Evolutionary conservation across 768 basidiomycete genomes (phyloP), one percentile per base, ranked within the genome.

Genomic region (Glaciozyma antarctica): DNA sequence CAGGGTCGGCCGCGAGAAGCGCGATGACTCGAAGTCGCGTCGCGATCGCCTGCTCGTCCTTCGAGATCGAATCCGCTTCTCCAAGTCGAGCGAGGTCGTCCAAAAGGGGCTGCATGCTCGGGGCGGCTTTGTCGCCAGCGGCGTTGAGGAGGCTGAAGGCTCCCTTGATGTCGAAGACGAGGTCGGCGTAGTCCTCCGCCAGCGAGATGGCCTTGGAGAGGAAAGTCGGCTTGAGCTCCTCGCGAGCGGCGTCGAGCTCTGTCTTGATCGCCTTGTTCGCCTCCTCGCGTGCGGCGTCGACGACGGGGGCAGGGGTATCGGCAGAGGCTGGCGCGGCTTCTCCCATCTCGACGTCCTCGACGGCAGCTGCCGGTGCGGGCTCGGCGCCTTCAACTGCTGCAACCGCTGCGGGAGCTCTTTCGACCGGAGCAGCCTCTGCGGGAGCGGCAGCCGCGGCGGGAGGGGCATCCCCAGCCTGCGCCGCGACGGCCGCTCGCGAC

Each of bases 131-230:
- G 51, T 80, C 78, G 55, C 80, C 47, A 21, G 56, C 62, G 2
- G 44, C n/a, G n/a, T 49, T 66, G 56, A 72, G 60, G 13, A 67
- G 60, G 48, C 45, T 53, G 57, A 54, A 68, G 24, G 79, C 16
- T 82, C 79, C 32, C 85, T 85, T 63, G 88, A 95, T 81, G 74
- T 95, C 91, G 74, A 93, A 95, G 49, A 95, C 84, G 61, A 98
- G 82, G 12, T 87, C 85, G 5, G 88, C 84, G 72, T 92, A 87
- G 68, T 88, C 85, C 73, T 95, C 92, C 54, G 94, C 85, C 38
- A 99, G 81, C 16, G 80, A 77, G 62, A 99, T 78, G 0, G 90
- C 86, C 53, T 84, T 84, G 22, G 81, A 79, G 54, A 86, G 82
- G 67, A 98, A 80, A 26, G 79, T 79, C 13, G 80, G 79, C 68